Conservation (phyloP, 306 rosid species). For the Vachellia collinsii region DNA sequence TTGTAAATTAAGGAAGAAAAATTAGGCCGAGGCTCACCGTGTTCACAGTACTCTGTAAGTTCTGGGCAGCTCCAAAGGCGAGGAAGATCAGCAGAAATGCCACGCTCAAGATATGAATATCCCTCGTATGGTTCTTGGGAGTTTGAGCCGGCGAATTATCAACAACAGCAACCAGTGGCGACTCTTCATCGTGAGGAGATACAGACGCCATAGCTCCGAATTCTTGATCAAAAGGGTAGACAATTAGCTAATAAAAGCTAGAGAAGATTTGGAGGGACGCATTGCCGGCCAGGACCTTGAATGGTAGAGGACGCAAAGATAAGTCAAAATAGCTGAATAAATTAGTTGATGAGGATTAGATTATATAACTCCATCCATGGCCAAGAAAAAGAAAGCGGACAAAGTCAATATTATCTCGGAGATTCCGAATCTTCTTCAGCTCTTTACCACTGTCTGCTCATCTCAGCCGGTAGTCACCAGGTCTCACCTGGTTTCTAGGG, state of each 20-base stretch:
- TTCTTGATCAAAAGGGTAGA: constrained; percentile 22
- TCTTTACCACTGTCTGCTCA: not conserved
- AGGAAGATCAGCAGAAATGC: constrained; percentile 78
- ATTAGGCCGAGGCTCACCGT: constrained; percentile 50
- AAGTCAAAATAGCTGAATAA: not conserved
- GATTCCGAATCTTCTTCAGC: constrained; percentile 30
- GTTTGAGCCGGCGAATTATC: constrained; percentile 28
- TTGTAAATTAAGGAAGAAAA: not conserved
- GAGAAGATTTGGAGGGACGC: constrained; percentile 1
- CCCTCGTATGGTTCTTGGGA: constrained; percentile 48
- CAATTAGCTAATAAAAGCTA: constrained; percentile 28
- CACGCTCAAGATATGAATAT: constrained; percentile 69
- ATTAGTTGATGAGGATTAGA: not conserved
- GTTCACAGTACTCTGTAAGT: constrained; percentile 82
- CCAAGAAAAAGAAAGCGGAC: not conserved
- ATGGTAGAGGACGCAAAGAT: constrained; percentile 42
- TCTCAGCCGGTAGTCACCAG: not conserved
- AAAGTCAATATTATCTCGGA: not conserved
- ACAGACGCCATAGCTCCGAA: constrained; percentile 2
- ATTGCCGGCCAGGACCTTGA: constrained; percentile 45
- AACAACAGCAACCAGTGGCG: constrained; percentile 11
- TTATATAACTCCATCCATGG: constrained; percentile 1
- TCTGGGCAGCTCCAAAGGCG: constrained; percentile 94
- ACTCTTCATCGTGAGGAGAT: constrained; percentile 12
- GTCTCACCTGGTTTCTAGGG: not conserved